phyloP scores from a whole-genome alignment of 2,329 filamentous ascomycete species.

The Cadophora luteo-olivacea region DNA sequence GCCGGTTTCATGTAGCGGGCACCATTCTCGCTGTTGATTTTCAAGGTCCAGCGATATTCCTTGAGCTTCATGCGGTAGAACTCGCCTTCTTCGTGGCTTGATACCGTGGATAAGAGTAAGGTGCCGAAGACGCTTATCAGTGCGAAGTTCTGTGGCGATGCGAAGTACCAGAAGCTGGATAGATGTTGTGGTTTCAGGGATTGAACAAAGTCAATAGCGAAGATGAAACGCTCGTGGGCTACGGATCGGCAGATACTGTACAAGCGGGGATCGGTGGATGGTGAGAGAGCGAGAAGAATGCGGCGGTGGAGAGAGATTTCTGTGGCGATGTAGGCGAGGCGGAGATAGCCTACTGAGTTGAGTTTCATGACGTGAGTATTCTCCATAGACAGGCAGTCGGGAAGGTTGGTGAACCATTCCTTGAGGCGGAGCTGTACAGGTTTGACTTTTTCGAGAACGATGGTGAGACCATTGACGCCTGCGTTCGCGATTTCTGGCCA shows the following conservation, averaged over 20 bases:
- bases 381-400: conserved; percentile 53
- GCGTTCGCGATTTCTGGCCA: conserved; percentile 36
- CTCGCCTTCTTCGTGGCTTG: conserved; percentile 34
- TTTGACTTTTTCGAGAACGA: conserved; percentile 54
- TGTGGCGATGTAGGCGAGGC: conserved; percentile 58
- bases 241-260: conserved; percentile 42
- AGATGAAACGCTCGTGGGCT: conserved; percentile 49
- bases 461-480: conserved; percentile 32
- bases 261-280: conserved; percentile 35
- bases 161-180: conserved; percentile 54
- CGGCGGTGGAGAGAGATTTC: conserved; percentile 59
- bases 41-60: conserved; percentile 41
- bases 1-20: conserved; percentile 39
- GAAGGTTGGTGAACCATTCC: conserved; percentile 55
- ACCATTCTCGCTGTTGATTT: conserved; percentile 41
- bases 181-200: conserved; percentile 53
- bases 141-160: conserved; percentile 52
- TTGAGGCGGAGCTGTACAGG: conserved; percentile 56
- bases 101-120: conserved; percentile 43
- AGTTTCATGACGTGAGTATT: conserved; percentile 50
- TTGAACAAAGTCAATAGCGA: conserved; percentile 50
- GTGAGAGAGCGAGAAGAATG: conserved; percentile 52
- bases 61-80: conserved; percentile 38
- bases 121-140: conserved; percentile 51
- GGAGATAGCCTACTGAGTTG: conserved; percentile 53